A percentile compares a stretch with the other conserved stretches of the same genome.
Evolutionary conservation across 2,329 filamentous ascomycete genomes (phyloP).

Genomic region (Elsinoe ampelina): DNA sequence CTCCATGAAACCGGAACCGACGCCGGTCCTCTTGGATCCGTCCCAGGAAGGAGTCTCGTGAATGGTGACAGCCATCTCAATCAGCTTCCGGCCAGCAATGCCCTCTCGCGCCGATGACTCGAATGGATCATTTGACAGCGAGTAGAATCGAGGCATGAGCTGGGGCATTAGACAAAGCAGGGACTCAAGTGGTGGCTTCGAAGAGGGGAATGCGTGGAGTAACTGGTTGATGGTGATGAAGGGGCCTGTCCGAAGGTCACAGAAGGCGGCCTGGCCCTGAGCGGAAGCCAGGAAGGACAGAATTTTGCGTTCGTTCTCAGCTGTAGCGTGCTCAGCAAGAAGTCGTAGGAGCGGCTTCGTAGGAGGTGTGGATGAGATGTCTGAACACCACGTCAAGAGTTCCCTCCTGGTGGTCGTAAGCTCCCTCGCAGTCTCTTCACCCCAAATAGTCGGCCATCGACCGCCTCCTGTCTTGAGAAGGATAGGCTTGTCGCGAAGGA

Average conservation of each 20-base stretch:
- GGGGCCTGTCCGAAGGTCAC: constrained; percentile 80
- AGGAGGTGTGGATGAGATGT: constrained; percentile 85
- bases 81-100: constrained; percentile 63
- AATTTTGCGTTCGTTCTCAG: constrained; percentile 78
- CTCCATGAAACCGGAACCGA: constrained; percentile 90
- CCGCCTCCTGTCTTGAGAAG: constrained; percentile 69
- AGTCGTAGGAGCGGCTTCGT: constrained; percentile 80
- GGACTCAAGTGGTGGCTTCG: constrained; percentile 74
- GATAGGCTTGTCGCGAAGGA: constrained; percentile 74
- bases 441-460: constrained; percentile 97
- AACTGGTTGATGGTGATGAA: constrained; percentile 78
- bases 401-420: constrained; percentile 85
- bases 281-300: constrained; percentile 76
- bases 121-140: constrained; percentile 89
- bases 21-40: constrained; percentile 58
- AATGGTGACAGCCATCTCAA: constrained; percentile 95
- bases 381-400: constrained; percentile 89
- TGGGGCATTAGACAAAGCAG: constrained; percentile 73
- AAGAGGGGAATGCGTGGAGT: constrained; percentile 82
- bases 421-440: constrained; percentile 74
- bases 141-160: constrained; percentile 97
- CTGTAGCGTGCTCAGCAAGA: constrained; percentile 72
- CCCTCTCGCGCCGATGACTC: constrained; percentile 62
- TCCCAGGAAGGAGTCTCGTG: constrained; percentile 80
- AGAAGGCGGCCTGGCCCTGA: constrained; percentile 86